Evolutionary conservation across 139 green algal species (phyloP).

Genomic region (Tetradesmus obliquus): DNA sequence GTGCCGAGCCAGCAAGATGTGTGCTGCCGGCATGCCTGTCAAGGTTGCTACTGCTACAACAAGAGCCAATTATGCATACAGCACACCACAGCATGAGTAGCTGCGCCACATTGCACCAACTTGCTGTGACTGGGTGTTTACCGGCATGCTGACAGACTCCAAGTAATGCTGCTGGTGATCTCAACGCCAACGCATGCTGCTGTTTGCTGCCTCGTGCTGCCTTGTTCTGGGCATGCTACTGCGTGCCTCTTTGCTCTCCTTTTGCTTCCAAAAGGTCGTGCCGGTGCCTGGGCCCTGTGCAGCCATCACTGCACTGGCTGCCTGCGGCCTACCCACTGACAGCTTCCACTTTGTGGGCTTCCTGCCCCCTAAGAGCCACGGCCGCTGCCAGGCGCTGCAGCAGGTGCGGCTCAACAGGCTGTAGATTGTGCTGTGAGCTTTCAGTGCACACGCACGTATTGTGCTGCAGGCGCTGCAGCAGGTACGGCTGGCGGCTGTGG

Average conservation of each 20-base stretch:
- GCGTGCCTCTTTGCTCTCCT: neutral
- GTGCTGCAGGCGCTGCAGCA: neutral
- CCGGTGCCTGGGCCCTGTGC: slow-evolving; percentile 89
- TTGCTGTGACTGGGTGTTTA: too few relatives aligned
- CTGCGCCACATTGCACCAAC: too few relatives aligned
- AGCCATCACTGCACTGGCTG: slow-evolving; percentile 77
- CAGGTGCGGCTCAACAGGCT: slow-evolving; percentile 15
- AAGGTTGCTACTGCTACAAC: too few relatives aligned
- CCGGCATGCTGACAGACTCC: too few relatives aligned
- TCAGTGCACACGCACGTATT: neutral
- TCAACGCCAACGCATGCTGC: too few relatives aligned
- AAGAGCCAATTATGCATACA: too few relatives aligned
- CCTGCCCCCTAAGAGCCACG: slow-evolving; percentile 76
- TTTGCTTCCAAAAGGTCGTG: slow-evolving; percentile 56
- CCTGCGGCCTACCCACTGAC: slow-evolving; percentile 76
- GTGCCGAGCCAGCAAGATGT: too few relatives aligned
- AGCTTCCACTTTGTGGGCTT: slow-evolving; percentile 89
- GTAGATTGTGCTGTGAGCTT: neutral
- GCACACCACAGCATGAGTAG: too few relatives aligned
- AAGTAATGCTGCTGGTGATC: too few relatives aligned
- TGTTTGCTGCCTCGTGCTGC: too few relatives aligned
- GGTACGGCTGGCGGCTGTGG: too few relatives aligned
- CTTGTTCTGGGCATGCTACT: neutral
- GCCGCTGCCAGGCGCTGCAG: slow-evolving; percentile 40
- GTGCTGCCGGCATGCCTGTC: too few relatives aligned